Evolutionary conservation across 164 flowering plant species (phyloP), one percentile per base, ranked within the genome.

Genomic region (Dillenia suffruticosa): DNA sequence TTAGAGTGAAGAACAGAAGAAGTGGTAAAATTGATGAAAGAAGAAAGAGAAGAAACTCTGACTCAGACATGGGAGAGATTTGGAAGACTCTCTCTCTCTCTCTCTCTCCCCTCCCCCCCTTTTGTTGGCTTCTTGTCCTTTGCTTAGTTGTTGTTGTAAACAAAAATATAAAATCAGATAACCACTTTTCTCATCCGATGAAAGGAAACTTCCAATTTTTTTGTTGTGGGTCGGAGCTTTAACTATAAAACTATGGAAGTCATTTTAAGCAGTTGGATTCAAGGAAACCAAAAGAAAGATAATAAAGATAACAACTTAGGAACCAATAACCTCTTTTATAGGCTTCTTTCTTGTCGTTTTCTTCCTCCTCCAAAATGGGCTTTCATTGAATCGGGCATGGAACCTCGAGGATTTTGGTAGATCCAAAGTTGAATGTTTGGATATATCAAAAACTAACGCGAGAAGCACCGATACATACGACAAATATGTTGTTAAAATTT

Each of bases 11-110:
- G 46, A 79, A 8, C 14, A 84, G 59, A 56, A 82, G 1, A 17
- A 83, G 68, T 63, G 75, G 62, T 44, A 78, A 52, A 50, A 83
- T 55, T 51, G 82, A 62, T 16, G 82, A 73, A 49, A 79, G 66
- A 56, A 84, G 68, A 59, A 69, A 69, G 69, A 87, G 66, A 63
- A 77, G 52, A 44, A 78, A 71, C 66, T 81, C 84, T 14, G 75
- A 64, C 74, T 74, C 79, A 67, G 75, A 69, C 89, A 89, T 86
- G 74, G 72, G 47, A 59, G 59, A 40, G 19, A 49, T 47, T 14
- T 63, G 12, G 46, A 54, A 46, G 46, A 19, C 45, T 26, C 44
- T 51, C 55, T 46, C 59, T 54, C 51, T 59, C 63, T 59, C 51
- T 64, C 64, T 63, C 57, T n/a, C 40, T 58, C 48, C 57, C 10